These are phyloP conservation scores for Lachnellula hyalina DNA, from an alignment of 2,329 filamentous ascomycete genomes.

Conservation along the genomic window DNA sequence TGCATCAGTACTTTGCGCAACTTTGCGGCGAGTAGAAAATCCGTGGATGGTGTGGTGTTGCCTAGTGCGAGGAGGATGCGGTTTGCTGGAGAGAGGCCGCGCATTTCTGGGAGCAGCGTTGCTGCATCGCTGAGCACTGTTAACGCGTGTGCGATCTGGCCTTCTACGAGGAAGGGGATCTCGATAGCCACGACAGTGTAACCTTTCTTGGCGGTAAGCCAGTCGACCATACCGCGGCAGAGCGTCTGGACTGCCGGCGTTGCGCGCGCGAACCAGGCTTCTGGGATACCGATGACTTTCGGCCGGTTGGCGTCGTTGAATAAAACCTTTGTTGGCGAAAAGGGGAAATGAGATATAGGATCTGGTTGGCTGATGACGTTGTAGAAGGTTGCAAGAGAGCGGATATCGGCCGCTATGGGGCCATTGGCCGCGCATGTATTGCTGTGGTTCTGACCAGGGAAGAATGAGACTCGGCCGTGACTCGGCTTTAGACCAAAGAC, in stretches of 20 bases:
- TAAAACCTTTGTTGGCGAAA: conserved; percentile 34
- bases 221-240: conserved; percentile 56
- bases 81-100: conserved; percentile 50
- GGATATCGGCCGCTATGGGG: conserved; percentile 68
- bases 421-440: conserved; percentile 58
- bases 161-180: conserved; percentile 61
- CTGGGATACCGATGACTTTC: conserved; percentile 55
- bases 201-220: conserved; percentile 44
- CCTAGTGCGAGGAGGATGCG: conserved; percentile 63
- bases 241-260: conserved; percentile 56
- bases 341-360: conserved; percentile 56
- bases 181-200: conserved; percentile 53
- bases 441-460: conserved; percentile 40
- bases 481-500: conserved; percentile 75
- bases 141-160: conserved; percentile 69
- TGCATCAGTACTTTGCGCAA: conserved; percentile 71
- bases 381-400: conserved; percentile 75
- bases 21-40: conserved; percentile 67
- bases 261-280: conserved; percentile 63
- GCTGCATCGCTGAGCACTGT: conserved; percentile 70
- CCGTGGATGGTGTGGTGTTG: conserved; percentile 56
- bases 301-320: background rate
- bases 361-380: conserved; percentile 70
- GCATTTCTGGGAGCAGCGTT: conserved; percentile 26
- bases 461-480: conserved; percentile 55